Evolutionary conservation across 1,284 basidiomycete genomes (phyloP), one percentile per base, ranked within the genome.

Genomic region (Wallemia ichthyophaga): DNA sequence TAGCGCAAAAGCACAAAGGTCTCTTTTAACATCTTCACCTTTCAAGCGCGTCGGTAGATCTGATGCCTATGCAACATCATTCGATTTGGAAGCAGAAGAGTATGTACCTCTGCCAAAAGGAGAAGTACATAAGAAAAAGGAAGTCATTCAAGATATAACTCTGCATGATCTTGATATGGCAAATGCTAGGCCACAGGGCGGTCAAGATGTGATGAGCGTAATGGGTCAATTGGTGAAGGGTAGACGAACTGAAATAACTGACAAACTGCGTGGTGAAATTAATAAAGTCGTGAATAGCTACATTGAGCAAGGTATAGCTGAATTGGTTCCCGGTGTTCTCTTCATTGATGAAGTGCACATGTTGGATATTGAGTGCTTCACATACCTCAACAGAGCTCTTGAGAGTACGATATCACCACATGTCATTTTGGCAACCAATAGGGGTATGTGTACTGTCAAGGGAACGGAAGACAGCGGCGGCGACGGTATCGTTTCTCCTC

Each of bases 271-370:
- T 60, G 76, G 80, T 62, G 92, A 98, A 71, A 92, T 98, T 62
- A 95, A 98, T 75, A 88, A 89, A 67, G 86, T 96, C n/a, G 94
- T 98, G 31, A 85, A 95, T 71, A 78, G 83, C 57, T 98, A 98
- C 69, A 92, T 98, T 37, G 89, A 96, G 68, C 89, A 96, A 69
- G 92, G 92, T 27, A 88, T 96, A 1, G 92, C 94, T 23, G 92
- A 98, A 71, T 80, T 98, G 27, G 85, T 98, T 1, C 92, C 92
- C 9, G 92, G 92, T 17, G 92, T 98, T 1, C 81, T 98, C 9
- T 98, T 98, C 71, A 94, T 98, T 64, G 94, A 98, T 70, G 94
- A 98, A 78, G 89, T 89, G 64, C 92, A 98, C 73, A 96, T 96
- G 92, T 81, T 98, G 63, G 92, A 98, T 71, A 91, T 96, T 68